Evolutionary conservation across 148 eudicot genomes (phyloP), one percentile per base, ranked within the genome.

Genomic region (Vaccinium macrocarpon): DNA sequence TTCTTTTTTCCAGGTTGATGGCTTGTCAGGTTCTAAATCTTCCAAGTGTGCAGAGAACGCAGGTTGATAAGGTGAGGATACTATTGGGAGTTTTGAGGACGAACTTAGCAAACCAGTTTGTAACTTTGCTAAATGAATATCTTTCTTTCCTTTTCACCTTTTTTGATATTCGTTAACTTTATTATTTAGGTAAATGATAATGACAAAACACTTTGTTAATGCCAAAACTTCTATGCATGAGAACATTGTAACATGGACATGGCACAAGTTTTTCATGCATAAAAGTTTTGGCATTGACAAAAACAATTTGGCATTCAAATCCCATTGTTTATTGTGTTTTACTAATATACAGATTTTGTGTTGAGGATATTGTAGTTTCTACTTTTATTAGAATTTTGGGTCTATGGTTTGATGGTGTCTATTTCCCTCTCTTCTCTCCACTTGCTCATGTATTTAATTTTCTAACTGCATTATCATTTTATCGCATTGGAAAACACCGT

Each of bases 21-120:
- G 88, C 82, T 83, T 90, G 87, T 85, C 92, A 88, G 82, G 83
- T 88, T 86, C 96, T 87, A 83, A 90, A 89, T 87, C 84, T 89
- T 74, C 87, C 85, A 78, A 84, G 87, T 74, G 71, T 83, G 84
- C 89, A 87, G 78, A 85, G 66, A 38, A 48, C 90, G 53, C 92
- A 88, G 81, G 87, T 90, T 86, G 98, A 97, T 87, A 96, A 95
- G 99, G 99, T 97, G 92, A 86, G 23, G 82, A 18, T 50, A 80
- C 79, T 61, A 73, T 42, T 57, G 16, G 21, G 2, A 10, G 38
- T 51, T 66, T 38, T 32, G 76, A 21, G 15, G 25, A 19, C 38
- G 13, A 10, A 38, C 8, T 78, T 32, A 46, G 27, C 0, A n/a
- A 18, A 46, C 4, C 49, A 76, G 46, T 76, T 42, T 35, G 56